Conservation (phyloP, 169 alveolate genomes). For the Cryptosporidium sp. region DNA sequence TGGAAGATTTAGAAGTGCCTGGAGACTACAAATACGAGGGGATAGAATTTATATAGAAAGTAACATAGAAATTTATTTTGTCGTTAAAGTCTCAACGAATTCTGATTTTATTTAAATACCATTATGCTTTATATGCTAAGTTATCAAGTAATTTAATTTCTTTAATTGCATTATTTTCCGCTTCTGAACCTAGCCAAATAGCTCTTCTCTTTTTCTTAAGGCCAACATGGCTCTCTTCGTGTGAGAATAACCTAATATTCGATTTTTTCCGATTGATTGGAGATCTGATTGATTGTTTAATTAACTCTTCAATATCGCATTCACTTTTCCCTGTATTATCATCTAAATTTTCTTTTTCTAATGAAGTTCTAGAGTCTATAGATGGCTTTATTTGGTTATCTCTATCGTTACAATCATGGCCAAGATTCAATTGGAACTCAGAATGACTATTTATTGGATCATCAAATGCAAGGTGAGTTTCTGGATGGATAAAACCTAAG, state of each 20-base stretch:
- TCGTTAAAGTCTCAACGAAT: background rate
- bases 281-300: constrained; percentile 37
- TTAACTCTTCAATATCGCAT: constrained; percentile 21
- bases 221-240: background rate
- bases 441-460: background rate
- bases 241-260: background rate
- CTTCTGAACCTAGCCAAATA: constrained; percentile 40
- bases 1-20: constrained; percentile 46
- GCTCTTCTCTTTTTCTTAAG: constrained; percentile 50
- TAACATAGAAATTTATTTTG: background rate
- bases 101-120: background rate
- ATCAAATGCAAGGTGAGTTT: background rate
- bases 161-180: background rate
- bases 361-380: background rate
- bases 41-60: constrained; percentile 45
- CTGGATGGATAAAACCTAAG: constrained; percentile 60
- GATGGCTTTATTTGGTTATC: background rate
- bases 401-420: background rate
- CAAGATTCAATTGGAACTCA: background rate
- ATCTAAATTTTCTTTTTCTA: constrained; percentile 2
- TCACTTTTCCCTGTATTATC: background rate
- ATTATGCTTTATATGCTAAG: constrained; percentile 18
- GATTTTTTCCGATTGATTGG: background rate
- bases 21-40: constrained; percentile 68
- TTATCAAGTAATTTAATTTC: constrained; percentile 11